Evolutionary conservation across 495 filamentous ascomycete genomes (phyloP).

Genomic region (Penicillium cosmopolitanum): DNA sequence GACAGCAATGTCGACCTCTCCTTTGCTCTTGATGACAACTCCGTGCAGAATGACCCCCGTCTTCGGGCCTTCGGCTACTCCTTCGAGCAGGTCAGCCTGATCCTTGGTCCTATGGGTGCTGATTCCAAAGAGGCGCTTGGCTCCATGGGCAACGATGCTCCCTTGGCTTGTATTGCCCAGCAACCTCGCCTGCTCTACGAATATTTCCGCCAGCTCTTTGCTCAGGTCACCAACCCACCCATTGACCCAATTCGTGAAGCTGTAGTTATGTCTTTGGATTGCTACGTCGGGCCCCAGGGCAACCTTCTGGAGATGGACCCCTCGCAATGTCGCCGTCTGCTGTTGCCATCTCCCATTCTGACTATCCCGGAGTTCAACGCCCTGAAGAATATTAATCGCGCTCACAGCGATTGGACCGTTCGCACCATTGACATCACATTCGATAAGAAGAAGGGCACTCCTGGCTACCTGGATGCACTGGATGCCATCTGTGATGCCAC

Average conservation of each 20-base stretch:
- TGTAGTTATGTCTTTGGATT: slow-evolving; percentile 98
- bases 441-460: slow-evolving; percentile 80
- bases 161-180: slow-evolving; percentile 86
- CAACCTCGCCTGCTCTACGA: slow-evolving; percentile 93
- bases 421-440: slow-evolving; percentile 97
- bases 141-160: slow-evolving; percentile 99
- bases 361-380: slow-evolving; percentile 92
- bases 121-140: slow-evolving; percentile 99
- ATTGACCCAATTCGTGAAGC: slow-evolving; percentile 99
- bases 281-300: slow-evolving; percentile 96
- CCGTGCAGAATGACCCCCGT: slow-evolving; percentile 82
- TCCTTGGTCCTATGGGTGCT: slow-evolving; percentile 95
- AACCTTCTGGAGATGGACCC: slow-evolving; percentile 96
- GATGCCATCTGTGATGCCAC: slow-evolving; percentile 88
- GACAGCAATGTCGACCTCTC: slow-evolving; percentile 64
- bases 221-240: slow-evolving; percentile 97
- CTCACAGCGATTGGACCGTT: slow-evolving; percentile 86
- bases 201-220: slow-evolving; percentile 98
- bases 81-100: slow-evolving; percentile 92
- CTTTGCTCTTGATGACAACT: slow-evolving; percentile 68
- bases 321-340: slow-evolving; percentile 83
- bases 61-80: slow-evolving; percentile 94
- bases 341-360: slow-evolving; percentile 88
- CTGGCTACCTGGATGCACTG: slow-evolving; percentile 86
- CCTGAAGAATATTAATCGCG: slow-evolving; percentile 73